These are phyloP conservation scores for Phytophthora parvispora DNA, from an alignment of 352 stramenopile genomes.

Conservation along the genomic window DNA sequence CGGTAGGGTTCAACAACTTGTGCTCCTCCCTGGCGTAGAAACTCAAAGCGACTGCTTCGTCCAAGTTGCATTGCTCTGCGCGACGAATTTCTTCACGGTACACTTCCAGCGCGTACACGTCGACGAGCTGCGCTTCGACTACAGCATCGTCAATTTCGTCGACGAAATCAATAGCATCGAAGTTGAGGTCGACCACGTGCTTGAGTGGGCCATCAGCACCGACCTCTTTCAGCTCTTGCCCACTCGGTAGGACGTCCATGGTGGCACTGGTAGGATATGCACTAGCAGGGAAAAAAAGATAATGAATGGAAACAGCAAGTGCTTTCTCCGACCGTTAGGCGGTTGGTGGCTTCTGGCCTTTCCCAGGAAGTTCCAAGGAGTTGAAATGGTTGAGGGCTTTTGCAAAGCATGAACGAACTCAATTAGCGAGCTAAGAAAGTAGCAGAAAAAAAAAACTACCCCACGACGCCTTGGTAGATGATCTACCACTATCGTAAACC, in stretches of 20 bases:
- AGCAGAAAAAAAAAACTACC: background rate
- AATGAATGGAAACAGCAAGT: background rate
- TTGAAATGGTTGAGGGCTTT: background rate
- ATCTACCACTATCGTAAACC: no score
- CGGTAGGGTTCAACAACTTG: slow-evolving; percentile 33
- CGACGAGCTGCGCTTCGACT: slow-evolving; percentile 25
- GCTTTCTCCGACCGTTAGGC: background rate
- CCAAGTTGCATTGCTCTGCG: slow-evolving; percentile 42
- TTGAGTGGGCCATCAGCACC: slow-evolving; percentile 23
- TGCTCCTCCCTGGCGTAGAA: slow-evolving; percentile 51
- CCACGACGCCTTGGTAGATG: background rate
- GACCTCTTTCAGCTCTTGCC: slow-evolving; percentile 20
- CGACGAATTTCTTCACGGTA: slow-evolving; percentile 50
- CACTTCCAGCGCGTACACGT: slow-evolving; percentile 46
- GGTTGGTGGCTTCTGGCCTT: background rate
- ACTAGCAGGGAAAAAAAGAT: slow-evolving; percentile 17
- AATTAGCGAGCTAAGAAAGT: no score
- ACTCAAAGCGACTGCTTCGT: slow-evolving; percentile 58
- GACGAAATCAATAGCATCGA: slow-evolving; percentile 18
- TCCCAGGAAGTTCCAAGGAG: background rate
- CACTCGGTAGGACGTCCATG: slow-evolving; percentile 33
- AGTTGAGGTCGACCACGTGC: slow-evolving; percentile 13
- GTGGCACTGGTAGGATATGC: background rate
- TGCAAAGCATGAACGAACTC: no score
- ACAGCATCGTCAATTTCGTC: slow-evolving; percentile 29